Evolutionary conservation across 306 rosid genomes (phyloP).

Genomic region (Alnus glutinosa): DNA sequence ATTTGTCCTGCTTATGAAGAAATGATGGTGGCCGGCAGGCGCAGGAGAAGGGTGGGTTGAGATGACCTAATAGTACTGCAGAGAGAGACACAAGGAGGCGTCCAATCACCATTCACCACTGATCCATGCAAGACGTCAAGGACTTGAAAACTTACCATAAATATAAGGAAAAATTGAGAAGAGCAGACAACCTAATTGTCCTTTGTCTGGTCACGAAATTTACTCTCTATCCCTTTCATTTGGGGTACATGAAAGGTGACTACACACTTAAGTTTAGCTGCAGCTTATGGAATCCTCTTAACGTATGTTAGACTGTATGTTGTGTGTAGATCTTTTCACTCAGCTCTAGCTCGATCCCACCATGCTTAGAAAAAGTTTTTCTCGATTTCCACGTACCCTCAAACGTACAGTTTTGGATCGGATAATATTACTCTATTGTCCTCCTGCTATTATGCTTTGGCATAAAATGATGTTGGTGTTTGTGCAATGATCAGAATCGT

Average conservation of each 20-base stretch:
- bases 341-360: too few relatives aligned
- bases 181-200: neutral
- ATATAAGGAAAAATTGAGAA: neutral
- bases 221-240: neutral
- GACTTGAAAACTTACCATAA: slow-evolving; percentile 5
- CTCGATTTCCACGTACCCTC: too few relatives aligned
- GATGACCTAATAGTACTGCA: slow-evolving; percentile 11
- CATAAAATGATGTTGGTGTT: neutral
- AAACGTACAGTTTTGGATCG: too few relatives aligned
- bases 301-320: too few relatives aligned
- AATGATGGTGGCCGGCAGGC: slow-evolving; percentile 1
- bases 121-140: slow-evolving; percentile 9
- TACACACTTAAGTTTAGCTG: neutral
- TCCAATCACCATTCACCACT: slow-evolving; percentile 19
- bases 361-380: too few relatives aligned
- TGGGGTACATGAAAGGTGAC: slow-evolving; percentile 4
- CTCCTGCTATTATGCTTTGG: neutral
- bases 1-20: too few relatives aligned
- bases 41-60: neutral
- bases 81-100: slow-evolving; percentile 18
- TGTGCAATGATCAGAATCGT: neutral
- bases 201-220: neutral
- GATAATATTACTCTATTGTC: too few relatives aligned
- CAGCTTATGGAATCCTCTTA: neutral
- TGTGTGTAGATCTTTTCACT: too few relatives aligned